Conservation (phyloP, 2,329 filamentous ascomycete species). For the Calycina marina region DNA sequence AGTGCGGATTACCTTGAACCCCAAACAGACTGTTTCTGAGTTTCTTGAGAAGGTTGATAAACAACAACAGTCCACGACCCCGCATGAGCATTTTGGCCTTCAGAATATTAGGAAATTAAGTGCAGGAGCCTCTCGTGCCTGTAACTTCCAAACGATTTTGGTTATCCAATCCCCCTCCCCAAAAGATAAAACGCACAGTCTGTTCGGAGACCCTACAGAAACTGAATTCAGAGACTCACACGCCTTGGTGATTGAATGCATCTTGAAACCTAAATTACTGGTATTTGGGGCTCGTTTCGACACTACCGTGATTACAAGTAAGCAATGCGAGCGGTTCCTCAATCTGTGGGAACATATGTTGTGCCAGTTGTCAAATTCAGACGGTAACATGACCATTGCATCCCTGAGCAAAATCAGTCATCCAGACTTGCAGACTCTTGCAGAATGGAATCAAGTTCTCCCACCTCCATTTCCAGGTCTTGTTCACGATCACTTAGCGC, state of each 20-base stretch:
- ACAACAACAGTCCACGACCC: constrained; percentile 32
- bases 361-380: no score
- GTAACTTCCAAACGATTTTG: constrained; percentile 6
- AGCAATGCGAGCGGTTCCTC: neutral
- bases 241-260: neutral
- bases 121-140: constrained; percentile 6
- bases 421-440: no score
- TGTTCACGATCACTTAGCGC: no score
- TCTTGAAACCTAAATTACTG: neutral
- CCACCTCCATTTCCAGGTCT: no score
- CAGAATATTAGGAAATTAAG: constrained; percentile 10
- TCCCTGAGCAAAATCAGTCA: no score
- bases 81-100: constrained; percentile 11
- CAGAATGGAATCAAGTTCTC: no score
- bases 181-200: neutral
- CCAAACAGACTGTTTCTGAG: constrained; percentile 21
- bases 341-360: neutral
- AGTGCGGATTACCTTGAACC: constrained; percentile 23
- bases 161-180: constrained; percentile 8
- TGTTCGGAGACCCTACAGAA: neutral
- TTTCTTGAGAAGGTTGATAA: constrained; percentile 32
- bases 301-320: neutral
- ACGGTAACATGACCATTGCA: no score
- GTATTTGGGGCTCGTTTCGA: neutral
- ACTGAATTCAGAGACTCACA: neutral